Percentiles rank a stretch among this genome's conserved stretches.
phyloP scores from a whole-genome alignment of 2,329 filamentous ascomycete genomes.

The Paracorniculantispora psalliotae region DNA sequence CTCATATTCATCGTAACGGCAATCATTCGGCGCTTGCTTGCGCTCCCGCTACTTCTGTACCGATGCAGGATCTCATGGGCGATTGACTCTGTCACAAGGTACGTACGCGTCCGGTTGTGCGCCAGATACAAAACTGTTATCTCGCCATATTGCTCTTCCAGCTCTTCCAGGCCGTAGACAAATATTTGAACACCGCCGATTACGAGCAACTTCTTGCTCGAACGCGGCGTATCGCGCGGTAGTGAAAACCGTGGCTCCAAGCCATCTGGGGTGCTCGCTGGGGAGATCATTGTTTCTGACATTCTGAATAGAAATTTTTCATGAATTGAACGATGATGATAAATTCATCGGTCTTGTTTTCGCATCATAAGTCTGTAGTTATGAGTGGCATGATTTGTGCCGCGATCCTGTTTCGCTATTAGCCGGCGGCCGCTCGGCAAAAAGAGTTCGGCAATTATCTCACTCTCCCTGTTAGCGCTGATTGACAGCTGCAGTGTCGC shows the following conservation, averaged over 20 bases:
- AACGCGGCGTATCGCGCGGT: not conserved
- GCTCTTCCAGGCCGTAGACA: constrained; percentile 1
- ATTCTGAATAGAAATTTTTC: not conserved
- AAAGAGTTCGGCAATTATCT: not conserved
- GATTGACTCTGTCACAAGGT: constrained; percentile 5
- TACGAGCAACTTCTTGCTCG: not conserved
- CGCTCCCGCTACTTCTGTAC: not conserved
- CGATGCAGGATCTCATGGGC: constrained; percentile 11
- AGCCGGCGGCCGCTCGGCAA: not conserved
- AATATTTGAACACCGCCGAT: constrained; percentile 7
- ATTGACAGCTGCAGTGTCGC: too few relatives aligned
- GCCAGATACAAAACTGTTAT: constrained; percentile 5
- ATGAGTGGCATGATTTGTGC: too few relatives aligned
- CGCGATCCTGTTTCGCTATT: too few relatives aligned
- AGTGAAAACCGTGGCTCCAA: constrained; percentile 11
- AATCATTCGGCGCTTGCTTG: not conserved
- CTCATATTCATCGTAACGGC: constrained; percentile 13
- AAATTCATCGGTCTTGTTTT: not conserved
- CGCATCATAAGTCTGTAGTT: not conserved
- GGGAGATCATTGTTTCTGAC: not conserved
- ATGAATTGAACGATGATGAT: not conserved
- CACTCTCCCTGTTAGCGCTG: not conserved
- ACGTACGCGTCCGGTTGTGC: constrained; percentile 8
- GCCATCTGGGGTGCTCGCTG: not conserved
- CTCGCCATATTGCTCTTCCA: not conserved